Percentiles rank a stretch among this genome's conserved stretches.
These are phyloP conservation scores for Myriosclerotinia scirpicola DNA, from an alignment of 2,329 filamentous ascomycete genomes.

Conservation along the genomic window DNA sequence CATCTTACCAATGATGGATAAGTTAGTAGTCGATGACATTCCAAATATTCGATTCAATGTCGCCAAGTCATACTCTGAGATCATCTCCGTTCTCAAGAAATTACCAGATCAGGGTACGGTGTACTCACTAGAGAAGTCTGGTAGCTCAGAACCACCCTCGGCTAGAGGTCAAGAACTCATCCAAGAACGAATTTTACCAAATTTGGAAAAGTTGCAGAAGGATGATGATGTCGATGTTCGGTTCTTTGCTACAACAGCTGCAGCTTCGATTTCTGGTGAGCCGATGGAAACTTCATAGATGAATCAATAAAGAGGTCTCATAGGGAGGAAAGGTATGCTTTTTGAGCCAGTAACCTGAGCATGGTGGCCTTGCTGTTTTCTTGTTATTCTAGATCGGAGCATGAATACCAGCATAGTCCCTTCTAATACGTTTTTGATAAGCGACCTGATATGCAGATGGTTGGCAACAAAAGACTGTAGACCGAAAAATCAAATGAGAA, in stretches of 20 bases:
- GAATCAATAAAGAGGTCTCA: constrained; percentile 37
- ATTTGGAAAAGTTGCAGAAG: constrained; percentile 91
- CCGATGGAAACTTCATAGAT: constrained; percentile 54
- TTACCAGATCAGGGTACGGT: constrained; percentile 87
- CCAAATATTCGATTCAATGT: constrained; percentile 99
- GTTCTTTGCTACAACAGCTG: constrained; percentile 93
- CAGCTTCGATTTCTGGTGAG: constrained; percentile 52
- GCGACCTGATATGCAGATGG: constrained; percentile 17
- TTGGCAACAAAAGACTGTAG: constrained; percentile 11
- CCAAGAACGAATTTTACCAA: constrained; percentile 81
- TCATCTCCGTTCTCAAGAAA: constrained; percentile 89
- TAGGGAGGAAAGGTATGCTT: constrained; percentile 32
- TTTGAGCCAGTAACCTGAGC: constrained; percentile 33
- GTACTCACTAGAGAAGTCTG: constrained; percentile 79
- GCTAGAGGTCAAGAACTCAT: constrained; percentile 76
- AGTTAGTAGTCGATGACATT: constrained; percentile 90
- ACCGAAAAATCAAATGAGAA: constrained; percentile 6
- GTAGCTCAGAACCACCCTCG: constrained; percentile 60
- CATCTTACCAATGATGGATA: constrained; percentile 93
- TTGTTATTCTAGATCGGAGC: constrained; percentile 39
- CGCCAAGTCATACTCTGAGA: constrained; percentile 89
- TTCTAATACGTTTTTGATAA: constrained; percentile 24
- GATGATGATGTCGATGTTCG: constrained; percentile 98
- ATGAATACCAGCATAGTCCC: constrained; percentile 40
- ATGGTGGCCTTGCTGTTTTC: constrained; percentile 32